Evolutionary conservation across 768 basidiomycete species (phyloP), one percentile per base, ranked within the genome.

Genomic region (Hydnomerulius pinastri): DNA sequence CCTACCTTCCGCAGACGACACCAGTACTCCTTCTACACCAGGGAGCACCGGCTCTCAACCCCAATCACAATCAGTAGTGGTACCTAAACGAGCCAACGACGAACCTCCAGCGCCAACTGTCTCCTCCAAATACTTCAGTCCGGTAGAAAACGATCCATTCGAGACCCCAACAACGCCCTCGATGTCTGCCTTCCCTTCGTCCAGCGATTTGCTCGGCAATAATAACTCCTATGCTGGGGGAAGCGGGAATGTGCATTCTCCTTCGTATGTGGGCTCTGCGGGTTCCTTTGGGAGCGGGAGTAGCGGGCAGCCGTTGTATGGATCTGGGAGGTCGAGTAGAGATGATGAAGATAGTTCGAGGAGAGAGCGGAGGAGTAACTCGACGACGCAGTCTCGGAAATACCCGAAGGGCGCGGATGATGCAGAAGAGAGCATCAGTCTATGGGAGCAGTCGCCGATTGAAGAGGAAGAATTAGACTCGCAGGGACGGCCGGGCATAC

Each of bases 351-450:
- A 63, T 33, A 63, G 57, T 1, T 15, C 50, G 40, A 64, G 59
- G 21, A 58, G 64, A 35, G 65, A 64, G 18, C 67, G 72, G 23
- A 66, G 71, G 24, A 67, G 74, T 53, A 68, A 72, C 24, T 66
- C 69, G 41, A 72, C 75, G 62, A 71, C 69, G 36, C 82, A 83
- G 51, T 78, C 79, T 4, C 74, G 71, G 45, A 77, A 74, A 27
- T 73, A 73, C 33, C 73, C 72, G n/a, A 52, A 18, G 21, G 76
- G 73, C 0, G 73, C 76, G 3, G 80, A 82, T 57, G 86, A 87
- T 45, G 62, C 65, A 42, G 86, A 86, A 48, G 86, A 87, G 68
- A 82, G 80, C 47, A 63, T 78, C 44, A 76, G 82, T 42, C 57
- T 87, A 47, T 82, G 78, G 79, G 65, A 66, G 24, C 66, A 61